phyloP scores from a whole-genome alignment of 495 filamentous ascomycete genomes.

The Parmelia sp. region DNA sequence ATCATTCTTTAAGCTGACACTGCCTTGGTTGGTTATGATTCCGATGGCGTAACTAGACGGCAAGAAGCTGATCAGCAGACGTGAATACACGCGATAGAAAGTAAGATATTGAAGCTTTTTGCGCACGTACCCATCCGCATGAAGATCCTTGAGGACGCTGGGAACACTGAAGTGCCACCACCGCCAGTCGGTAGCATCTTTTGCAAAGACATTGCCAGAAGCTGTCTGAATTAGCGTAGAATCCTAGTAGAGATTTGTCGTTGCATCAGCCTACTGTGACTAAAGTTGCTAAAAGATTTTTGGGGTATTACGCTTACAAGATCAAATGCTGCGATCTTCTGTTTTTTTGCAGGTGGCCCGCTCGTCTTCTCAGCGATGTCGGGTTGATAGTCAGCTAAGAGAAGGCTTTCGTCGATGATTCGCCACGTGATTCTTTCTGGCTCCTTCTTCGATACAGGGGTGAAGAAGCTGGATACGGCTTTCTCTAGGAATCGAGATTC shows the following conservation, averaged over 20 bases:
- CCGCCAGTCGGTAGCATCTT: conserved; percentile 74
- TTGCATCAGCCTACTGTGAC: not conserved
- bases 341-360: conserved; percentile 30
- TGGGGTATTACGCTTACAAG: conserved; percentile 49
- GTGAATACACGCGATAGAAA: not conserved
- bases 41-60: conserved; percentile 61
- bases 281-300: not conserved
- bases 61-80: not conserved
- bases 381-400: conserved; percentile 66
- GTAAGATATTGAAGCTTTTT: not conserved
- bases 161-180: conserved; percentile 85
- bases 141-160: conserved; percentile 53
- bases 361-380: conserved; percentile 32
- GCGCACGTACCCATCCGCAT: conserved; percentile 59
- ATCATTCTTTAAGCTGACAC: conserved; percentile 65
- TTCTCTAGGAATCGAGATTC: conserved; percentile 40
- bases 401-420: conserved; percentile 58
- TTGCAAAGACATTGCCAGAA: conserved; percentile 73
- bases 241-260: conserved; percentile 49
- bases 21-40: conserved; percentile 84
- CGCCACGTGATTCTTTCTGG: conserved; percentile 73
- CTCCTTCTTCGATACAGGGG: conserved; percentile 75
- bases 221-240: conserved; percentile 75
- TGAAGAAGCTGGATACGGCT: conserved; percentile 81
- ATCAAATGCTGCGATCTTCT: conserved; percentile 84